Conservation (phyloP, 164 flowering plant genomes). For the Brasenia schreberi region DNA sequence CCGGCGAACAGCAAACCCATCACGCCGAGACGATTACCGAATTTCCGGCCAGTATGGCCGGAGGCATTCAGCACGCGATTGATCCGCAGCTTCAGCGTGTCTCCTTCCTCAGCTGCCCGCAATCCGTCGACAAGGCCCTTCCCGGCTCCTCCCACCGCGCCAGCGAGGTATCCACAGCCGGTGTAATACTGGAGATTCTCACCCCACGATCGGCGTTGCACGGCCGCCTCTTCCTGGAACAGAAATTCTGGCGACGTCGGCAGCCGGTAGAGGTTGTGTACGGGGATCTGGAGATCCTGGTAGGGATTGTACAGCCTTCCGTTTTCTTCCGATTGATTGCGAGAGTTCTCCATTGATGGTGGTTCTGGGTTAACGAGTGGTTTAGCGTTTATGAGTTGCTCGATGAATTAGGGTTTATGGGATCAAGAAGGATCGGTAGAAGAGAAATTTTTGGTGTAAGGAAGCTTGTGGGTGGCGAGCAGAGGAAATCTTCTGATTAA, state of each 20-base stretch:
- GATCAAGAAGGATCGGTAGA: no score
- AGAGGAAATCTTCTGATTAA: no score
- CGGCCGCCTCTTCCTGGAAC: conserved; percentile 39
- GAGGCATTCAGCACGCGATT: conserved; percentile 43
- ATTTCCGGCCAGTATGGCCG: conserved; percentile 27
- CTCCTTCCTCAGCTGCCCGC: conserved; percentile 33
- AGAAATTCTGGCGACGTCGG: conserved; percentile 54
- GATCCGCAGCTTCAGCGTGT: conserved; percentile 34
- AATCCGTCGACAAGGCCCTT: conserved; percentile 36
- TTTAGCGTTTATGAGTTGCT: no score
- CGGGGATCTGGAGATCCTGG: conserved; percentile 33
- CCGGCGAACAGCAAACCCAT: conserved; percentile 50
- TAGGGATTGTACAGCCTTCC: conserved; percentile 37
- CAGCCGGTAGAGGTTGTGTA: conserved; percentile 35
- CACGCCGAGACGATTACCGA: conserved; percentile 39
- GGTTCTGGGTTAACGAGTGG: no score
- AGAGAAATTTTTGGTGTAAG: no score
- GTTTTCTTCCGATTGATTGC: conserved; percentile 6
- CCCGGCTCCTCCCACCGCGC: conserved; percentile 29
- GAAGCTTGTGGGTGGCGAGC: no score
- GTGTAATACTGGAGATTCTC: conserved; percentile 44
- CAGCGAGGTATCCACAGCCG: conserved; percentile 37
- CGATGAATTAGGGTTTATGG: no score
- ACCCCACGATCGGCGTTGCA: conserved; percentile 45
- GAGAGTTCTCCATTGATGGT: conserved; percentile 14